Conservation (phyloP, 306 rosid species). For the Geum urbanum region DNA sequence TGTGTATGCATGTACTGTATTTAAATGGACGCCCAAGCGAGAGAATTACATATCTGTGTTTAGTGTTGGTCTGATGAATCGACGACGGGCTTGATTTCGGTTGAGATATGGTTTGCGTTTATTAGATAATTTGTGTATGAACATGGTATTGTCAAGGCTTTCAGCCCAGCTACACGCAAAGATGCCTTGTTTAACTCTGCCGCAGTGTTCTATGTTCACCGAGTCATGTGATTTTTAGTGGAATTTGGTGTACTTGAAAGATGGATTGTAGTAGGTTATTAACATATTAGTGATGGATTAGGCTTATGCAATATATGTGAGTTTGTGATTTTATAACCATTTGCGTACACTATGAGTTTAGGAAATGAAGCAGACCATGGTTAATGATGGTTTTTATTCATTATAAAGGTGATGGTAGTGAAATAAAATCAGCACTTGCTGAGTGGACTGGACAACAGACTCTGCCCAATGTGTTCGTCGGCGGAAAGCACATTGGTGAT, state of each 20-base stretch:
- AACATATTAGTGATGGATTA: not conserved
- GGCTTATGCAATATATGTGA: not conserved
- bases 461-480: slow-evolving; percentile 3
- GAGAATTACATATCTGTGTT: too few relatives aligned
- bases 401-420: slow-evolving; percentile 7
- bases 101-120: too few relatives aligned
- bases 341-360: not conserved
- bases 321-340: not conserved
- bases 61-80: not conserved
- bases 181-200: too few relatives aligned
- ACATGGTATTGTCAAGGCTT: too few relatives aligned
- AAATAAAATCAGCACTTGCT: not conserved
- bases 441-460: slow-evolving; percentile 5
- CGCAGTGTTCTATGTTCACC: too few relatives aligned
- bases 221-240: not conserved
- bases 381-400: not conserved
- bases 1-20: not conserved
- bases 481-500: slow-evolving; percentile 4
- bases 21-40: too few relatives aligned
- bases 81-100: not conserved
- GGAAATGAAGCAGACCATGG: not conserved
- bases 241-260: not conserved
- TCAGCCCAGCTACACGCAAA: not conserved
- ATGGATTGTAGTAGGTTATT: not conserved
- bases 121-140: too few relatives aligned